Evolutionary conservation across 495 filamentous ascomycete genomes (phyloP), one percentile per base, ranked within the genome.

Genomic region (Chaetomium cochliodes): DNA sequence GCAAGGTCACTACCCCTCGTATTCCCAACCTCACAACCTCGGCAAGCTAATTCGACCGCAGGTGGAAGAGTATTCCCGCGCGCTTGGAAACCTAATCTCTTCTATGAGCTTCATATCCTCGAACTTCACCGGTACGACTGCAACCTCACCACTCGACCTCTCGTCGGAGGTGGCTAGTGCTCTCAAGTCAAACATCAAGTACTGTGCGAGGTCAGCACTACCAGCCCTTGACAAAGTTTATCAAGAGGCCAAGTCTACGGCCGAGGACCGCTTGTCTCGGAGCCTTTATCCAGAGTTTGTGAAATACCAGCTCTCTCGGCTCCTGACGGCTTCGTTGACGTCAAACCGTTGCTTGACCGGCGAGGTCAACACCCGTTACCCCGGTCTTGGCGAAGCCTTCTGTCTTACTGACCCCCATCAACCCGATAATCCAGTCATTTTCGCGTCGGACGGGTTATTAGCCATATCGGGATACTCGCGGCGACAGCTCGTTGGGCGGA

Each of bases 281-380:
- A 72, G 73, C 5, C 72, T 85, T 25, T 85, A 84, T 64, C 81
- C 81, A 11, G 76, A 79, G 23, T 85, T 82, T 53, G 76, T 85
- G 49, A 77, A 74, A 41, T 63, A 69, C 52, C 77, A 79, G 61
- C 70, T 79, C 1, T 44, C 67, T 0, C 67, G 72, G 28, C 67
- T 70, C 50, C 60, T 73, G 39, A 67, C 33, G n/a, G 56, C 63
- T 44, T 65, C 70, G 13, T 62, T 79, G 12, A 71, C 70, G 6
- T 55, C 46, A 18, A 54, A 46, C 23, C 53, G 49, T 11, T 44
- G 61, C 8, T 33, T 47, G 11, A 53, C 64, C 6, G 68, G 58
- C 0, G 66, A 65, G 9, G 64, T 60, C 50, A 61, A 65, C n/a
- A 62, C 63, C 0, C 67, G 68, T 5, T 77, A 73, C 46, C 74